Evolutionary conservation across 305 asterid genomes (phyloP), one percentile per base, ranked within the genome.

Genomic region (Fraxinus albicans): DNA sequence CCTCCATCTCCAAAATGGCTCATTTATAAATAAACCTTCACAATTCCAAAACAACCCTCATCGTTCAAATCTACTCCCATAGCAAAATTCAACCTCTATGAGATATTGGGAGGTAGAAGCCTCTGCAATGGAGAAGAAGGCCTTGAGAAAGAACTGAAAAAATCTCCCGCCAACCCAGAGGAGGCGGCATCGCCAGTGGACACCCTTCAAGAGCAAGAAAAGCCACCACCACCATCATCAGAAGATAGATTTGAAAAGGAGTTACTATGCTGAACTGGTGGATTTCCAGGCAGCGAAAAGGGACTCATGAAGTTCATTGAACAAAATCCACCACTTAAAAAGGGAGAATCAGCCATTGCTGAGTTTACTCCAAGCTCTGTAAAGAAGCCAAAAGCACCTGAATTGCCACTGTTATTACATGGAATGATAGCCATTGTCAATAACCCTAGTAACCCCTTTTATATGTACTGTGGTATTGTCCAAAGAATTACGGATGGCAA

Each of bases 371-470:
- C 72, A 21, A 89, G 84, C 80, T 78, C 85, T 76, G 92, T 85
- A 77, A 89, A 85, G 90, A 94, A 89, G 86, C 86, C 94, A 12
- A 91, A 89, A 35, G 89, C 97, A 23, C 98, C 96, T 2, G 93
- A 92, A 73, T 58, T 92, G 84, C 97, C 99, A 13, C 79, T 94
- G 88, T 84, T 94, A 19, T 80, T 95, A 81, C 99, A 97, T 10
- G 99, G 99, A 33, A 94, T 95, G 97, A 93, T 94, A 70, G 99
- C 95, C 76, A 92, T 95, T 25, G 97, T 94, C 73, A 95, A 93
- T 91, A 95, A 93, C 77, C 84, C 86, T 0, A 91, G 50, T 47
- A 92, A 88, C 78, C 98, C 98, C 3, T 93, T 84, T 79, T 81
- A 92, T 29, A 95, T 90, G 97, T 95, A 92, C 75, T 93, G 98